Percentiles rank a stretch among this genome's conserved stretches.
Evolutionary conservation across 75 land plant genomes (phyloP).

Genomic region (Ceratopteris richardii): DNA sequence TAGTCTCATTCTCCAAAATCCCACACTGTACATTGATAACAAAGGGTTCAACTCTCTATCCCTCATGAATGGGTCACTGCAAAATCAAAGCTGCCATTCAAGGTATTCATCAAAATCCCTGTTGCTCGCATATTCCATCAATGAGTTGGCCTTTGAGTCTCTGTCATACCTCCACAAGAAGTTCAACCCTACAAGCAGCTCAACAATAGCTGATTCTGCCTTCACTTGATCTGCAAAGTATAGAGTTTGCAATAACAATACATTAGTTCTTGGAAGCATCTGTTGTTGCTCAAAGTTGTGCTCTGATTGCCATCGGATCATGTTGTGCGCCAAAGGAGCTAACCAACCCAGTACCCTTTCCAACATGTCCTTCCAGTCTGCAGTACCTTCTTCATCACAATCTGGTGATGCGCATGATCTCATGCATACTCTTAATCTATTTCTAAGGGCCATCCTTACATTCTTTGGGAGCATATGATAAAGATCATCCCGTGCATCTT

Average conservation of each 20-base stretch:
- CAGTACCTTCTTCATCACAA: conserved; percentile 36
- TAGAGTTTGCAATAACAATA: conserved; percentile 68
- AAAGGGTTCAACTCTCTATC: no score
- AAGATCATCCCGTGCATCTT: conserved; percentile 60
- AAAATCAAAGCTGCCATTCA: conserved; percentile 24
- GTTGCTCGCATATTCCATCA: conserved; percentile 37
- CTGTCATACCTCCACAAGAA: conserved; percentile 42
- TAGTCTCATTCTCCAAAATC: no score
- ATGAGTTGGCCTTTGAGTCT: conserved; percentile 46
- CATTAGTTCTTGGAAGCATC: conserved; percentile 35
- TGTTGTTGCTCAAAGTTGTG: conserved; percentile 59
- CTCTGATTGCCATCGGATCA: conserved; percentile 78
- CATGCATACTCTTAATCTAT: conserved; percentile 36
- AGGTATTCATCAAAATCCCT: conserved; percentile 24
- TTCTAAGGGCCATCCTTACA: conserved; percentile 38
- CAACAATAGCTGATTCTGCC: conserved; percentile 63
- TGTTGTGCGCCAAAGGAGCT: conserved; percentile 77
- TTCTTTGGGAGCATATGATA: conserved; percentile 53
- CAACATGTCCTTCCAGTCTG: conserved; percentile 47
- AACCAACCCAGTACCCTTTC: conserved; percentile 51
- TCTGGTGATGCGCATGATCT: conserved; percentile 17
- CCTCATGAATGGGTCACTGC: no score
- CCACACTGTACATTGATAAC: no score
- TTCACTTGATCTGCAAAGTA: conserved; percentile 56
- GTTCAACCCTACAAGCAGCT: conserved; percentile 72